Evolutionary conservation across 768 basidiomycete genomes (phyloP), one percentile per base, ranked within the genome.

Genomic region (Rhodotorula sphaerocarpa): DNA sequence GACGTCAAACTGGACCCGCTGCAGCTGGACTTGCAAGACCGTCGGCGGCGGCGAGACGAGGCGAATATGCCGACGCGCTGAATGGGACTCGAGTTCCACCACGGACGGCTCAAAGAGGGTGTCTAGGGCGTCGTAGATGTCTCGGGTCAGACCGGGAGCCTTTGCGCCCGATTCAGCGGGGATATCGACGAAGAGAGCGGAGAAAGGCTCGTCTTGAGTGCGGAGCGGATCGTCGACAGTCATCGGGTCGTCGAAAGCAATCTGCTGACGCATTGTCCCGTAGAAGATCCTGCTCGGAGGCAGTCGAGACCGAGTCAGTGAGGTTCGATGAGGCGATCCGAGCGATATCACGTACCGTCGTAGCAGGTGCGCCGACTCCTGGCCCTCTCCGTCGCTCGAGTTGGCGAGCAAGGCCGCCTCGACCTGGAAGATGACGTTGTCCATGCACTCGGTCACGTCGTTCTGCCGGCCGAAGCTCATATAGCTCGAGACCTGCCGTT

Each of bases 401-500:
- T 90, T 86, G 71, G 87, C 87, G 43, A 77, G 57, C 10, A 90
- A 74, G 1, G 90, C 91, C 7, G 89, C 86, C 75, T 99, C 95
- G 54, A 97, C 90, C 75, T 97, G 95, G 77, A 95, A 95, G 80
- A 99, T 87, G 78, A 92, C 92, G 71, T 97, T 97, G 76, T 97
- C 93, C 86, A 97, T 90, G 76, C 93, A 96, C 76, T 99, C 95
- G 0, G 93, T 86, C 18, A 97, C 92, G 74, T 99, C 95, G 72
- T 99, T 93, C 72, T 99, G 95, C 70, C 87, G 86, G 9, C 93
- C 68, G 31, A 66, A 69, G 0, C 60, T 50, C 68, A 69, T 69
- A 56, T 69, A 69, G 21, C 25, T 55, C 48, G 57, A 51, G 1
- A 69, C 58, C 53, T 65, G 41, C 30, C 44, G 30, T 55, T 69